A percentile compares a stretch with the other conserved stretches of the same genome.
Evolutionary conservation across 2,329 filamentous ascomycete genomes (phyloP).

Genomic region (Salinomyces thailandicus): DNA sequence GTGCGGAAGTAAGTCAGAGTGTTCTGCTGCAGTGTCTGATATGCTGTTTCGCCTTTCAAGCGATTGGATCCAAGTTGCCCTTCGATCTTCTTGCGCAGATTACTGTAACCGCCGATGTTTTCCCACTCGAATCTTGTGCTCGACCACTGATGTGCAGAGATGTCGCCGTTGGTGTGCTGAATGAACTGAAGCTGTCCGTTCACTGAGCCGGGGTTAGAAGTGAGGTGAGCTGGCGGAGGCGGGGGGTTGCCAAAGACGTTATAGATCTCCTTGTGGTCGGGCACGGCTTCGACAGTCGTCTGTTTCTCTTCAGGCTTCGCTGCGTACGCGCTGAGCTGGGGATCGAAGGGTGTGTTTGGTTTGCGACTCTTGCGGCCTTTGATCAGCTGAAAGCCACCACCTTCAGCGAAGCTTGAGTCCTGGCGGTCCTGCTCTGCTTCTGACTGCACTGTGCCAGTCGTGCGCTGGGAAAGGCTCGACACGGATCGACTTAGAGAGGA

Average conservation of each 20-base stretch:
- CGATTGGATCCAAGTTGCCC: conserved; percentile 34
- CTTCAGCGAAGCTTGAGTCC: conserved; percentile 10
- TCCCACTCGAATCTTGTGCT: conserved; percentile 31
- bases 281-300: conserved; percentile 21
- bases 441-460: conserved; percentile 8
- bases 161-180: conserved; percentile 37
- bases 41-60: conserved; percentile 27
- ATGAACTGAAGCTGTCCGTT: conserved; percentile 37
- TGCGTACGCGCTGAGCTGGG: conserved; percentile 15
- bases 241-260: conserved; percentile 33
- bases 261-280: conserved; percentile 24
- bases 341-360: conserved; percentile 1
- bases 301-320: conserved; percentile 21
- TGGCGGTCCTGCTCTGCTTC: conserved; percentile 11
- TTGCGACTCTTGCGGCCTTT: conserved; percentile 16
- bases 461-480: conserved; percentile 19
- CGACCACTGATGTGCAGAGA: conserved; percentile 40
- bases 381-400: conserved; percentile 23
- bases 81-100: conserved; percentile 33
- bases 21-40: conserved; percentile 25
- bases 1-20: conserved; percentile 34
- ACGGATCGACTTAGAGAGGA: conserved; percentile 17
- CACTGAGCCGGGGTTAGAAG: conserved; percentile 21
- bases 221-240: conserved; percentile 32
- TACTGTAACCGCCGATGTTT: conserved; percentile 35